Evolutionary conservation across 345 rosid genomes (phyloP).

Genomic region (Eucalyptus erythrocorys): DNA sequence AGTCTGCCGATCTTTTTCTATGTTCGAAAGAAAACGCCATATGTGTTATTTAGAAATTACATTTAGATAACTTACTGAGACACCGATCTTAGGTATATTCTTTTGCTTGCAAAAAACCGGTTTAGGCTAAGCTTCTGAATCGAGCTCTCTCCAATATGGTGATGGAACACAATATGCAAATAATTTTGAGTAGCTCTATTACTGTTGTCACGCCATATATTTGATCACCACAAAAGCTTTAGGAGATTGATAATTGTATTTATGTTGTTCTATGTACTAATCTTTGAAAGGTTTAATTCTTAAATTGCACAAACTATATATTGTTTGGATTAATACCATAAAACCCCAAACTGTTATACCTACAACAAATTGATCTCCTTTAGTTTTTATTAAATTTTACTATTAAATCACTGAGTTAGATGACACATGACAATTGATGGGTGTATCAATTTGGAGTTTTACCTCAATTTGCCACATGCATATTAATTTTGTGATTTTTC

Average conservation of each 20-base stretch:
- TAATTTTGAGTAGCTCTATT: not conserved
- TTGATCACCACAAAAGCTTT: not conserved
- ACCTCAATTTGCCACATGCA: rapidly evolving
- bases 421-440: too few species aligned
- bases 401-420: rapidly evolving
- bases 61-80: not conserved
- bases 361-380: too few species aligned
- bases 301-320: not conserved
- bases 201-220: not conserved
- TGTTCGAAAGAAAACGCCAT: not conserved
- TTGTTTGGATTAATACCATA: not conserved
- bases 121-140: not conserved
- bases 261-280: not conserved
- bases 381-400: too few species aligned
- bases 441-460: too few species aligned
- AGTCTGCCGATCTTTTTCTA: not conserved
- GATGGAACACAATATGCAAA: not conserved
- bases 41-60: not conserved
- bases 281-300: not conserved
- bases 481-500: too few species aligned
- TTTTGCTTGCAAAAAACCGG: not conserved
- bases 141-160: not conserved
- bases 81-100: not conserved
- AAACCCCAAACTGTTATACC: too few species aligned
- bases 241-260: not conserved